Evolutionary conservation across 108 stramenopile species (phyloP).

Genomic region (Pseudonitzschia delicatissima): DNA sequence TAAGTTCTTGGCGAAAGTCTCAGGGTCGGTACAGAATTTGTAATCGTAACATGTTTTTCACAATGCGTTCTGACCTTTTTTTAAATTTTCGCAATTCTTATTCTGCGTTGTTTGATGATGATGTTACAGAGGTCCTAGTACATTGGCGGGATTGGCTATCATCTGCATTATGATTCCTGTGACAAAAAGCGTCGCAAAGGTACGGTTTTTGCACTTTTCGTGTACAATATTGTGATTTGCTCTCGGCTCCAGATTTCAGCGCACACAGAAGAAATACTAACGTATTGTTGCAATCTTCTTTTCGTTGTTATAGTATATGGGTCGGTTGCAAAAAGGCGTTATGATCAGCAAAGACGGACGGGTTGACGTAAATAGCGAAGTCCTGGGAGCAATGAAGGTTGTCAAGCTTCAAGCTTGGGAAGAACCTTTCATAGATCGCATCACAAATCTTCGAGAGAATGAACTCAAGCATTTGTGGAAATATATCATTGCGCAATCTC

Average conservation of each 20-base stretch:
- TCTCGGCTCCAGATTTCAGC: too few relatives aligned
- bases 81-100: too few relatives aligned
- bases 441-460: constrained; percentile 49
- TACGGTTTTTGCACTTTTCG: background rate
- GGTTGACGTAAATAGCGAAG: constrained; percentile 77
- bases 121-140: constrained; percentile 38
- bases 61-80: too few relatives aligned
- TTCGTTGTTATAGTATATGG: constrained; percentile 22
- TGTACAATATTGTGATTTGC: background rate
- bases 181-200: constrained; percentile 56
- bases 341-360: constrained; percentile 77
- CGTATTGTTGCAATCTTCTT: too few relatives aligned
- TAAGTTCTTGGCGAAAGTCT: background rate
- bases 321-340: constrained; percentile 60
- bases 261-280: too few relatives aligned
- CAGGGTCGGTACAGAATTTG: too few relatives aligned
- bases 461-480: constrained; percentile 64
- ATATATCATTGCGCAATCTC: constrained; percentile 49
- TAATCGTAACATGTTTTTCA: too few relatives aligned
- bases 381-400: constrained; percentile 78
- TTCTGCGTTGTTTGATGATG: background rate
- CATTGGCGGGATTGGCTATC: constrained; percentile 76
- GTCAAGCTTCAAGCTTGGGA: constrained; percentile 93
- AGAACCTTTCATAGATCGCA: constrained; percentile 48
- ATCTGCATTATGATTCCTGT: constrained; percentile 80